A percentile compares a stretch with the other conserved stretches of the same genome.
These are phyloP conservation scores for Talaromyces pinophilus DNA, from an alignment of 2,329 filamentous ascomycete species.

Conservation along the genomic window DNA sequence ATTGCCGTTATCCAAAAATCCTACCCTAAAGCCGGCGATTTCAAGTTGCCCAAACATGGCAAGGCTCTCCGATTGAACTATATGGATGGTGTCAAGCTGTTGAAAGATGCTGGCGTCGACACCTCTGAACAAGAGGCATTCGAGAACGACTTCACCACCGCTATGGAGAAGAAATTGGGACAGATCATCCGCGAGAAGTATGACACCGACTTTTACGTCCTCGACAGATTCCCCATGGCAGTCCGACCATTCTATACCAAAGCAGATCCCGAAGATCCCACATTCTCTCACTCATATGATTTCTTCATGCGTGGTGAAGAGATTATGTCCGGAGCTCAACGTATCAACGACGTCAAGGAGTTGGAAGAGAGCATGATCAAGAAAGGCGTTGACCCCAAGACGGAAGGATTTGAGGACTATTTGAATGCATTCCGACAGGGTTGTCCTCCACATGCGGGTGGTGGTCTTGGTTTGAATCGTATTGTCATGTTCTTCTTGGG, in stretches of 20 bases:
- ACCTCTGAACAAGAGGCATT: constrained; percentile 52
- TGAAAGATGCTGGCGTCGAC: constrained; percentile 54
- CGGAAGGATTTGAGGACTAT: constrained; percentile 64
- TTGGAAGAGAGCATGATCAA: constrained; percentile 59
- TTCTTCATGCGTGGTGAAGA: constrained; percentile 72
- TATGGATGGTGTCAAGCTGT: constrained; percentile 50
- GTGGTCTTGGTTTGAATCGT: constrained; percentile 65
- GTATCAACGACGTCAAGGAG: constrained; percentile 63
- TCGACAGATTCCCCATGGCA: constrained; percentile 91
- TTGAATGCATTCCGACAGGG: constrained; percentile 65
- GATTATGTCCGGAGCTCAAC: constrained; percentile 67
- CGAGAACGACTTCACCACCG: constrained; percentile 50
- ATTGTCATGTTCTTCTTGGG: constrained; percentile 69
- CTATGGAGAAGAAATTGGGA: constrained; percentile 70
- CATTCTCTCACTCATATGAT: constrained; percentile 68
- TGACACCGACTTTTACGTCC: constrained; percentile 91
- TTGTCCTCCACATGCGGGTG: constrained; percentile 65
- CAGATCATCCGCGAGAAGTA: constrained; percentile 83
- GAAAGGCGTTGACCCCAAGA: constrained; percentile 61
- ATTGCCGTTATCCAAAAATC: constrained; percentile 51
- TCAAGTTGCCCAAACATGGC: constrained; percentile 52
- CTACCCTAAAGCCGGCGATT: constrained; percentile 54
- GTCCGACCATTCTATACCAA: constrained; percentile 93
- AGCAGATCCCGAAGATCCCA: constrained; percentile 67
- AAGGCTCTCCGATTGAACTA: constrained; percentile 53